These are phyloP conservation scores for Dothidotthia symphoricarpi DNA, from an alignment of 2,329 filamentous ascomycete genomes.

Conservation along the genomic window DNA sequence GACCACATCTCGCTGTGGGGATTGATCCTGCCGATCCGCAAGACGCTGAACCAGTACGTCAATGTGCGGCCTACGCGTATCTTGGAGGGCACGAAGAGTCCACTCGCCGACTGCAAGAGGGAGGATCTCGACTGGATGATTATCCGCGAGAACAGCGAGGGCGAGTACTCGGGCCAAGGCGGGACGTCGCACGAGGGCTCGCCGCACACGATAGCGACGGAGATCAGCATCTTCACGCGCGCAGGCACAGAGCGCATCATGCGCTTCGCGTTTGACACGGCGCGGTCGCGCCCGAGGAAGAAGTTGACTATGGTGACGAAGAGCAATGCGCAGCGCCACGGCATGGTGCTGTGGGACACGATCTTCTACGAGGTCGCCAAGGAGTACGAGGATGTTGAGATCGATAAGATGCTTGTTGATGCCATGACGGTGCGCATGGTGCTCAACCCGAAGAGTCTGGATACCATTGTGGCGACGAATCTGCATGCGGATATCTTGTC, in stretches of 20 bases:
- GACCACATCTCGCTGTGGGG: constrained; percentile 68
- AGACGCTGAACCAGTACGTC: constrained; percentile 66
- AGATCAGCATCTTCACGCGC: constrained; percentile 49
- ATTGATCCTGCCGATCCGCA: constrained; percentile 64
- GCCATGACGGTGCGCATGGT: constrained; percentile 53
- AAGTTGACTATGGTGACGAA: constrained; percentile 53
- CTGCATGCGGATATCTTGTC: constrained; percentile 63
- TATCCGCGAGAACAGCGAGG: constrained; percentile 50
- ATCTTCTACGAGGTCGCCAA: constrained; percentile 49
- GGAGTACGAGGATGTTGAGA: constrained; percentile 47
- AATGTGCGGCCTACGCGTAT: constrained; percentile 59
- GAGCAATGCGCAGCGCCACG: constrained; percentile 50
- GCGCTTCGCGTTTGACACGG: constrained; percentile 50
- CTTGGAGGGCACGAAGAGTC: constrained; percentile 44
- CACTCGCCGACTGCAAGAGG: constrained; percentile 40
- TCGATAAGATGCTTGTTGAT: constrained; percentile 53
- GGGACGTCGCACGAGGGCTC: constrained; percentile 45
- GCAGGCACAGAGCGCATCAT: constrained; percentile 50
- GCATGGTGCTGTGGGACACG: constrained; percentile 52
- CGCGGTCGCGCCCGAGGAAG: constrained; percentile 44
- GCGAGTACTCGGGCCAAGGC: constrained; percentile 51
- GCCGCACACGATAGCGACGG: constrained; percentile 45
- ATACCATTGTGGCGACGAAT: constrained; percentile 52
- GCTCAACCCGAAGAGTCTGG: constrained; percentile 46
- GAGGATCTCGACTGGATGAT: constrained; percentile 50